phyloP scores from a whole-genome alignment of 331 rosid genomes.

The Erythrophleum ivorense region DNA sequence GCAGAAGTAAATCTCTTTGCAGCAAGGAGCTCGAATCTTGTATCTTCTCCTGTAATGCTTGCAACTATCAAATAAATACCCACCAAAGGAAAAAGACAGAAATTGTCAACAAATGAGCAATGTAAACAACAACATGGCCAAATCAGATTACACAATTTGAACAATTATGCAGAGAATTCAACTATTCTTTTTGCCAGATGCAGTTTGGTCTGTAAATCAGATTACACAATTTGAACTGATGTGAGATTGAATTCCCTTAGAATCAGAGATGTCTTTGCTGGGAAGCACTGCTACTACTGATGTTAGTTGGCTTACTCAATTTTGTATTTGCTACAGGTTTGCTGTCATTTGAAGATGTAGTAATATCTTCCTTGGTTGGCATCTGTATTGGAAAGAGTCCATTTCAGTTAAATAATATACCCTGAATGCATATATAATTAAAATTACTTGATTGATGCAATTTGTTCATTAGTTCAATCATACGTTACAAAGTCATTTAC shows the following conservation, averaged over 20 bases:
- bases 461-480: background rate
- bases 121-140: no score
- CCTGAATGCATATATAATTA: conserved; percentile 5
- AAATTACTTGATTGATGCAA: background rate
- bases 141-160: no score
- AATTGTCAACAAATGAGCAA: no score
- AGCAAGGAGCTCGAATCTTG: no score
- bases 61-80: no score
- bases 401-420: conserved; percentile 8
- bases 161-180: no score
- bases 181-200: no score
- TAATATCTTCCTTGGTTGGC: conserved; percentile 50
- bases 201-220: no score
- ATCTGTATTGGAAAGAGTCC: conserved; percentile 49
- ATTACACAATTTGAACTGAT: no score
- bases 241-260: conserved; percentile 40
- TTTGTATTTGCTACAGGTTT: conserved; percentile 49
- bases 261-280: conserved; percentile 42
- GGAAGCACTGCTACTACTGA: conserved; percentile 32
- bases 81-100: no score
- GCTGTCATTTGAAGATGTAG: conserved; percentile 43
- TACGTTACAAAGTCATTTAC: conserved; percentile 6
- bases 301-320: conserved; percentile 44
- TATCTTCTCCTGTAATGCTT: no score
- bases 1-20: no score